Conservation (phyloP, 208 protist species). For the Wallacemonas collosoma region DNA sequence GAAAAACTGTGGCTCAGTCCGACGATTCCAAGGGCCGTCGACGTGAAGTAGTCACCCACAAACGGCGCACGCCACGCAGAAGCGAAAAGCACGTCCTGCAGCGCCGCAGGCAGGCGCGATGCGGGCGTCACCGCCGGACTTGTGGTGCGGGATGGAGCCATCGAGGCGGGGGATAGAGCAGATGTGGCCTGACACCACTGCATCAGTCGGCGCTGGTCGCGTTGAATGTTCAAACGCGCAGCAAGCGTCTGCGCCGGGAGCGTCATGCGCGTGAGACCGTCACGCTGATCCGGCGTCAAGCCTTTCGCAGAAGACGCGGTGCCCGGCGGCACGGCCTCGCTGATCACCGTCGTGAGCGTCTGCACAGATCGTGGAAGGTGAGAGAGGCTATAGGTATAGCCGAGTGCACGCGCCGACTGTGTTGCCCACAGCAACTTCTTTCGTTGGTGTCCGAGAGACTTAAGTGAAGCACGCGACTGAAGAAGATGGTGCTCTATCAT, state of each 20-base stretch:
- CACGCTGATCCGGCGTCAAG: not conserved
- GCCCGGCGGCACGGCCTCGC: not conserved
- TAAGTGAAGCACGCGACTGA: no score
- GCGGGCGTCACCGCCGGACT: no score
- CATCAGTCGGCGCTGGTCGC: not conserved
- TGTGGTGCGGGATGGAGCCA: not conserved
- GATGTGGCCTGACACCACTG: constrained; percentile 6
- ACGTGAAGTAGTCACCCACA: constrained; percentile 10
- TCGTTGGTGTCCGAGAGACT: no score
- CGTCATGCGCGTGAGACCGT: not conserved
- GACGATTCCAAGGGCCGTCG: not conserved
- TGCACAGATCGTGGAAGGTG: not conserved
- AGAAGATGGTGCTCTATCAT: not conserved
- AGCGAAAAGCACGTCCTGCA: not conserved
- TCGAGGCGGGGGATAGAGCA: not conserved
- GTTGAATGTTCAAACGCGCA: not conserved
- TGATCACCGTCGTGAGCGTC: not conserved
- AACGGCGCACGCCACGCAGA: constrained; percentile 9
- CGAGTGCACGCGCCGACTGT: not conserved
- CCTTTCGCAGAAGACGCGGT: not conserved
- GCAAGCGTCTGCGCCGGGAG: not conserved
- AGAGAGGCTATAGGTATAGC: not conserved
- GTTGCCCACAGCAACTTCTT: not conserved
- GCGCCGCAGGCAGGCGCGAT: not conserved
- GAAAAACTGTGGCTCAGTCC: no score